These are phyloP conservation scores for Rosa lucieae DNA, from an alignment of 306 rosid genomes.

Conservation along the genomic window DNA sequence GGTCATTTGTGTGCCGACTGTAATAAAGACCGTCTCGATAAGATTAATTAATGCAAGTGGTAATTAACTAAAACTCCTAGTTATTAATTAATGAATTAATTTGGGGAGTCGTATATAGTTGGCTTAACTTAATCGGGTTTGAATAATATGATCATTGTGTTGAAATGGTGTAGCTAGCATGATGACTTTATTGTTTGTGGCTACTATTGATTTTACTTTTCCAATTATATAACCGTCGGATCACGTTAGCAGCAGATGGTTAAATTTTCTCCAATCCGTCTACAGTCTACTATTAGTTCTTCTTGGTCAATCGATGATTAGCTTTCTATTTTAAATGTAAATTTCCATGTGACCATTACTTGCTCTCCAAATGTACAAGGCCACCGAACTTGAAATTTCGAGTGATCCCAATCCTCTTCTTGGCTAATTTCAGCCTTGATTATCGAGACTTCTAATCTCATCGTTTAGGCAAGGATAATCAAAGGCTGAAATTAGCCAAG, in stretches of 20 bases:
- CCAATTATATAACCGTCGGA: neutral
- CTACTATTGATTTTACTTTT: too few species aligned
- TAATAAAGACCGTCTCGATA: neutral
- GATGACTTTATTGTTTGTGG: too few species aligned
- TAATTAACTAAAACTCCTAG: too few species aligned
- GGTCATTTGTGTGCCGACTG: neutral
- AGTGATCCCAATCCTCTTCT: too few species aligned
- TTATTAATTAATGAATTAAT: neutral
- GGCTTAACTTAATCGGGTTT: neutral
- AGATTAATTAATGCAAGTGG: neutral
- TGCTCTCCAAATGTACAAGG: neutral
- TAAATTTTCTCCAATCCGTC: too few species aligned
- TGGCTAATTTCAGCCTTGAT: too few species aligned
- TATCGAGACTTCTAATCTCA: too few species aligned
- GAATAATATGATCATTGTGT: neutral
- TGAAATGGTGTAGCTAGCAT: too few species aligned
- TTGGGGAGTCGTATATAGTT: neutral
- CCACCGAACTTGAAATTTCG: too few species aligned
- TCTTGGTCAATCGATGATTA: neutral
- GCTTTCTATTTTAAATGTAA: too few species aligned
- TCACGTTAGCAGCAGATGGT: neutral
- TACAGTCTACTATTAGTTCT: neutral
- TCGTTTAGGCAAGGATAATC: too few species aligned
- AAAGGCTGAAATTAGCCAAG: too few species aligned
- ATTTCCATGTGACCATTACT: neutral